Conservation (phyloP, 1,284 basidiomycete genomes). For the Neotropicomus parvogracilis region DNA sequence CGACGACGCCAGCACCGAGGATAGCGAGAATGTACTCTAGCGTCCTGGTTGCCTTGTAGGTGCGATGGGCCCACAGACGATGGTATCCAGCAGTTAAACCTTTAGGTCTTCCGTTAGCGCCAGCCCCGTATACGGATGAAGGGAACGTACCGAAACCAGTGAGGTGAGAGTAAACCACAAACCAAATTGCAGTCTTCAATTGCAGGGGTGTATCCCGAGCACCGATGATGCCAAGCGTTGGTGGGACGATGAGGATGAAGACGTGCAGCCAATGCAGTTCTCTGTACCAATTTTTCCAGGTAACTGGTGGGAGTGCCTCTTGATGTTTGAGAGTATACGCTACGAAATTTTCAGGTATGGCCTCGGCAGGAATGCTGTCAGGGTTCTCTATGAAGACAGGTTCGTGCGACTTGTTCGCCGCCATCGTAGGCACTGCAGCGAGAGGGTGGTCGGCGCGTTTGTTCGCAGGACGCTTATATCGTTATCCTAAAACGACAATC, state of each 20-base stretch:
- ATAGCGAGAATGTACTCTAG: slow-evolving; percentile 76
- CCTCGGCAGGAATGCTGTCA: slow-evolving; percentile 17
- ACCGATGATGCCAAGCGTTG: slow-evolving; percentile 22
- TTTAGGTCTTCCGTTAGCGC: slow-evolving; percentile 8
- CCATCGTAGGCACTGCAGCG: slow-evolving; percentile 2
- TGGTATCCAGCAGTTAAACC: slow-evolving; percentile 78
- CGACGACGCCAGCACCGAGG: slow-evolving; percentile 79
- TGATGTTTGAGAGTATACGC: slow-evolving; percentile 51
- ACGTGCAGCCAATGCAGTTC: slow-evolving; percentile 31
- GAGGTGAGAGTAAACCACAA: slow-evolving; percentile 74
- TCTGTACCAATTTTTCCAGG: slow-evolving; percentile 30
- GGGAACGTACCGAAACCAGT: slow-evolving; percentile 63
- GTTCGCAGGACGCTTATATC: neutral
- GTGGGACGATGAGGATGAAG: slow-evolving; percentile 19
- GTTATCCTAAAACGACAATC: neutral
- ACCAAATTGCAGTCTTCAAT: slow-evolving; percentile 63
- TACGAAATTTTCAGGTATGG: slow-evolving; percentile 57
- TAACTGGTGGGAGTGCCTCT: slow-evolving; percentile 47
- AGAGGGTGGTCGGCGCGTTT: neutral
- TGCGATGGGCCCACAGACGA: slow-evolving; percentile 83
- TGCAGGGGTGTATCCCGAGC: slow-evolving; percentile 45
- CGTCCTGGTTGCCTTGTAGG: slow-evolving; percentile 80
- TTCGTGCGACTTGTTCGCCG: neutral
- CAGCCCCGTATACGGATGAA: neutral
- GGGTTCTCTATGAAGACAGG: slow-evolving; percentile 8